These are phyloP conservation scores for Spinacia oleracea DNA, from an alignment of 179 eudicot species.

Conservation along the genomic window DNA sequence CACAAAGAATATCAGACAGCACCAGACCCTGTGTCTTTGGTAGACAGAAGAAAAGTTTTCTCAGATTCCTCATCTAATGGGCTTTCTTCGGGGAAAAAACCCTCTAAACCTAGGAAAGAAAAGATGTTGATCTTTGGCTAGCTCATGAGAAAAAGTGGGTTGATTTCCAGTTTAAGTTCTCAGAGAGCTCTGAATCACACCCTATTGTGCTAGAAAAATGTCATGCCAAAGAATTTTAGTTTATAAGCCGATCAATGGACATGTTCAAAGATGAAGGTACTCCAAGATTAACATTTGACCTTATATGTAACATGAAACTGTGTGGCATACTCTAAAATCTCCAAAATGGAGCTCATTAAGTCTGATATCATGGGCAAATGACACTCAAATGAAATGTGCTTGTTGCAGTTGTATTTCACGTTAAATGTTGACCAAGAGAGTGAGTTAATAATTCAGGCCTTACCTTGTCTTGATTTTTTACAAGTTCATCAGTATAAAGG, in stretches of 20 bases:
- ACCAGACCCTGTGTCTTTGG: too few relatives aligned
- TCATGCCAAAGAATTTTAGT: neutral
- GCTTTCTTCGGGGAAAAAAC: too few relatives aligned
- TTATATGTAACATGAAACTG: neutral
- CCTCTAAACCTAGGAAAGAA: too few relatives aligned
- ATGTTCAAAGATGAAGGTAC: neutral
- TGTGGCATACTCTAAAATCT: neutral
- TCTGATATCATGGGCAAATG: neutral
- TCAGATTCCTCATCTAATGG: too few relatives aligned
- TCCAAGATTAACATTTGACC: too few relatives aligned
- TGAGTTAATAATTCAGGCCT: neutral
- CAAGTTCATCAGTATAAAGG: neutral
- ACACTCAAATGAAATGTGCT: neutral
- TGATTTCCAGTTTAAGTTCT: too few relatives aligned
- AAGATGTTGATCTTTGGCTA: too few relatives aligned
- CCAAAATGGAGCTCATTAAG: neutral
- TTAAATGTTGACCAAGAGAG: neutral
- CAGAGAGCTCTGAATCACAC: too few relatives aligned
- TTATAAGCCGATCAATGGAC: neutral
- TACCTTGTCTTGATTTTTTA: neutral
- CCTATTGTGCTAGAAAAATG: neutral
- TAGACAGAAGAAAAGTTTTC: too few relatives aligned
- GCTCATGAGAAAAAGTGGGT: too few relatives aligned
- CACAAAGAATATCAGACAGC: too few relatives aligned
- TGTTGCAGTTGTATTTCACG: neutral